Base-by-base conservation (phyloP, 2,329 filamentous ascomycete species). In the Celoporthe dispersa region DNA sequence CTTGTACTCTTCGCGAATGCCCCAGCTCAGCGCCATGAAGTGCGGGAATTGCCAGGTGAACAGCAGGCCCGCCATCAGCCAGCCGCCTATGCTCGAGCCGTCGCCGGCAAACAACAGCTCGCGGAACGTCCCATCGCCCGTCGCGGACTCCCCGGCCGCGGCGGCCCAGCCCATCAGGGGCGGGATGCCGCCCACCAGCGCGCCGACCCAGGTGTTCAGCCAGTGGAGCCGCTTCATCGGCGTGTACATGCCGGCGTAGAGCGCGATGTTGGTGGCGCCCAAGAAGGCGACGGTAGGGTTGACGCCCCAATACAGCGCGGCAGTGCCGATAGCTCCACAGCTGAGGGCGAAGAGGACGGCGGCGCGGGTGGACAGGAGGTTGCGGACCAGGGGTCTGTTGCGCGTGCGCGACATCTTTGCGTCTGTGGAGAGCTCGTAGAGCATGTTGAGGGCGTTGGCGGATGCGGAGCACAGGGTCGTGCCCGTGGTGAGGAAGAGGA, bases 1-100 rank as follows among this genome's bases (percentile, higher is more conserved):
- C 73, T 90, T 91, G 84, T 99, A 99, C 79, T 99, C 96, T 11
- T 97, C 91, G 28, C 94, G 87, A 71, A 98, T 97, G 4, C 88
- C 85, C 88, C 95, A 97, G 62, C 92, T 94, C 31, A 99, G 85
- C 0, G 94, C 92, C 86, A 98, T 98, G 84, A 99, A 99, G 81
- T 99, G 96, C 3, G 96, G 94, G 78, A 99, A 98, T 78, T 99
- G 95, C 96, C 96, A 99, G 16, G 94, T 92, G 74, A 97, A 97
- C 6, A 99, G 84, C 8, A 98, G 82, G 0, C 87, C 89, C 0
- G 93, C 95, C 19, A 98, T 84, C 0, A 98, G 83, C 96, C 96
- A 99, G 4, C 95, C 96, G 6, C 96, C 96, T 14, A 90, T 82
- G 35, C 79, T 89, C 76, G 79, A 90, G 78, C 76, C 92, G 74